Base-by-base conservation (phyloP, 2,329 filamentous ascomycete genomes). In the Thelonectria olida region DNA sequence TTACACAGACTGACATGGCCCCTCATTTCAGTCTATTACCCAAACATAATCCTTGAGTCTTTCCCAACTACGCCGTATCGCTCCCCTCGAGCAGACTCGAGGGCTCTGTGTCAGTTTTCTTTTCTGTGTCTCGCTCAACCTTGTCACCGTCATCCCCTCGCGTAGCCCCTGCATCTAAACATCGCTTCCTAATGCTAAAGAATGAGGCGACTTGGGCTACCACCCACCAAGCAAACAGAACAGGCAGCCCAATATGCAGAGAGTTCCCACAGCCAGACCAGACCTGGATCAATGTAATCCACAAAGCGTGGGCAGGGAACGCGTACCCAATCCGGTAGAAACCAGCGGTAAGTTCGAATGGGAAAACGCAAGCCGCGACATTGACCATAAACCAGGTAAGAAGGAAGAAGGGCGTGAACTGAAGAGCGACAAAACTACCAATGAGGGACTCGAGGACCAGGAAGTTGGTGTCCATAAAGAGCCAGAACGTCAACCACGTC, bases 391-490 rank as follows among this genome's bases (percentile, higher is more conserved):
- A 72, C 77, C 79, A 81, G 0, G 75, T 75, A 1, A 83, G 67
- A 1, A 83, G 65, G 7, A 79, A 75, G 65, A 82, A 79, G 0
- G 81, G 78, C 12, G 80, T 68, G 31, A 75, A 75, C 0, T 71
- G 65, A 25, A 77, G 66, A 0, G 79, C 76, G 0, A 81, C 36
- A 22, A 49, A 71, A 10, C 65, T 65, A 2, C 52, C 69, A 4
- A 73, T 54, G 0, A 58, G 31, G 2, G 73, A 70, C 54, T 84
- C 80, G 1, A 83, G 68, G 2, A 78, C 72, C 19, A 76, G 73
- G 63, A 80, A 81, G 66, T 83, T 80, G 51, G 76, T 69, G 49
- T 81, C 76, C 64, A 79, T 78, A 39, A 73, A 74, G 0, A 81
- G 65, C 80, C 79, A 81, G 12, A 73, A 62, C 1, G 66, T 64